phyloP scores from a whole-genome alignment of 2,329 filamentous ascomycete genomes.

The Colletotrichum plurivorum region DNA sequence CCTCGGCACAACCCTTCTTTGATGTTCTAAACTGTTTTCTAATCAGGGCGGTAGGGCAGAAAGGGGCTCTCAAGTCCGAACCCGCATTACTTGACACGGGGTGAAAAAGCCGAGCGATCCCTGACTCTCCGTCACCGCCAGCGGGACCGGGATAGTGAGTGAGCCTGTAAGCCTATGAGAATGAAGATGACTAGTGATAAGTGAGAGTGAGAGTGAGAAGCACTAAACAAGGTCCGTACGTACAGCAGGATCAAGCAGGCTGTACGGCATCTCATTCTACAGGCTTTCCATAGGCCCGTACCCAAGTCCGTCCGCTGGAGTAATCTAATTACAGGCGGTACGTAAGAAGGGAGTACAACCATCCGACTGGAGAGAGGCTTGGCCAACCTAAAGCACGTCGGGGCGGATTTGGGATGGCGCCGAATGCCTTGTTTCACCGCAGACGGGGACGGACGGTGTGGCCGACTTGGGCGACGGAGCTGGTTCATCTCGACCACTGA shows the following conservation, averaged over 20 bases:
- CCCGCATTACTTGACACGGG: neutral
- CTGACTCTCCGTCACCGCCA: constrained; percentile 14
- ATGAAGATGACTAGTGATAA: too few species aligned
- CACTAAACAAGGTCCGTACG: neutral
- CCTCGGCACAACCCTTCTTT: constrained; percentile 5
- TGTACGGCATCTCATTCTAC: neutral
- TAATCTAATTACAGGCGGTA: too few species aligned
- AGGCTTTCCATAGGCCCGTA: neutral
- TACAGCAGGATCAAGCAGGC: neutral
- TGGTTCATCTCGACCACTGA: constrained; percentile 32
- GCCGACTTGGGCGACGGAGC: constrained; percentile 19
- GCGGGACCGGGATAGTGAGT: neutral
- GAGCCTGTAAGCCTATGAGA: too few species aligned
- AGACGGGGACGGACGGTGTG: constrained; percentile 28
- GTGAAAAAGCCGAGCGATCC: neutral
- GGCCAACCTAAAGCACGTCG: constrained; percentile 7
- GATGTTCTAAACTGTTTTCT: neutral
- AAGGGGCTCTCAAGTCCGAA: constrained; percentile 8
- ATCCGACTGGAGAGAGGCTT: neutral
- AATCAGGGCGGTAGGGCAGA: neutral
- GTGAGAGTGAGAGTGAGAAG: too few species aligned
- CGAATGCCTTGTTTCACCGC: constrained; percentile 36
- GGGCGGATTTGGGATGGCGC: constrained; percentile 29
- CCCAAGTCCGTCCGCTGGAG: too few species aligned
- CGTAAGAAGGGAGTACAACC: neutral